Conservation (phyloP, 805 yeast species). For the Zygoascus biomembranicola region DNA sequence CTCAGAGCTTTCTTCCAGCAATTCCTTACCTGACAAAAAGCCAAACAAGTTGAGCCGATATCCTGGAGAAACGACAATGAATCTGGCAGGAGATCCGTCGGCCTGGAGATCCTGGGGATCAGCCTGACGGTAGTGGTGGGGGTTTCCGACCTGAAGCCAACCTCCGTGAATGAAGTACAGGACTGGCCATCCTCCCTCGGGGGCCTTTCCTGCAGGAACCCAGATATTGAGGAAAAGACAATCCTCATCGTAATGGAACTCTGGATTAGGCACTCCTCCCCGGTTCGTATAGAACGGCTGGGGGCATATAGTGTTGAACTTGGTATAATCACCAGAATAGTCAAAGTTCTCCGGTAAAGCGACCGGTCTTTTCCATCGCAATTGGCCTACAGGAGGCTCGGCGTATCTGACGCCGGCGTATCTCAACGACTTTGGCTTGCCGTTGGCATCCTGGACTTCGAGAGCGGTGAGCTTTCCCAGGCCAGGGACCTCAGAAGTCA, state of each 20-base stretch:
- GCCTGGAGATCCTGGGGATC: conserved; percentile 12
- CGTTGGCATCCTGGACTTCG: not conserved
- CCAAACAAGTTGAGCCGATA: conserved; percentile 37
- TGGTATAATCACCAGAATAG: conserved; percentile 33
- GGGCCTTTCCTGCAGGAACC: conserved; percentile 31
- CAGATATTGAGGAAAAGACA: conserved; percentile 32
- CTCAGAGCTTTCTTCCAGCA: conserved; percentile 22
- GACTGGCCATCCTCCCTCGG: conserved; percentile 37
- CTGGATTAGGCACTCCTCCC: conserved; percentile 24
- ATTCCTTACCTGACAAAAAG: conserved; percentile 33
- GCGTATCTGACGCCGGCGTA: conserved; percentile 29
- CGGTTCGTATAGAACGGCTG: conserved; percentile 24
- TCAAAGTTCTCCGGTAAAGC: conserved; percentile 30
- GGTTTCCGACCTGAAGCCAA: conserved; percentile 31
- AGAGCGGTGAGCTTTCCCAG: conserved; percentile 2
- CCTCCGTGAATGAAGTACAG: conserved; percentile 38
- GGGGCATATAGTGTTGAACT: conserved; percentile 31
- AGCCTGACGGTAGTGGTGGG: conserved; percentile 9
- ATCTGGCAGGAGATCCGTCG: conserved; percentile 17
- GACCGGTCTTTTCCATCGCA: conserved; percentile 30
- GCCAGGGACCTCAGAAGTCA: not conserved
- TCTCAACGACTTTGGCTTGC: conserved; percentile 1
- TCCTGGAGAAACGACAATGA: conserved; percentile 31
- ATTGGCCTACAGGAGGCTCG: conserved; percentile 25
- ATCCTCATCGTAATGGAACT: conserved; percentile 27